phyloP scores from a whole-genome alignment of 768 basidiomycete genomes.

The Suillus subaureus region DNA sequence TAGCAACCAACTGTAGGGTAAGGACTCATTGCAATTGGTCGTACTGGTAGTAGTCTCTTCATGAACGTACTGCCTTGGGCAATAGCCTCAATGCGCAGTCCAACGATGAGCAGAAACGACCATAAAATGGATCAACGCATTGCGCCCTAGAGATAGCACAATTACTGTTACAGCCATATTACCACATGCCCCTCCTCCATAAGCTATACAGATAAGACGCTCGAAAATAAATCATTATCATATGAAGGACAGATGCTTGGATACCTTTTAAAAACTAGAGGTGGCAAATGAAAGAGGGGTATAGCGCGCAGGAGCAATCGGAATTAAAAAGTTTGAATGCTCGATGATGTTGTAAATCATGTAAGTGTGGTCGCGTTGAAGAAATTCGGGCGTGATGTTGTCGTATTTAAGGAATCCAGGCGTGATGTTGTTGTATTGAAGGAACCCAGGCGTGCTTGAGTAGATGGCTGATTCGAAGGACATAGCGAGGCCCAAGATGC shows the following conservation, averaged over 20 bases:
- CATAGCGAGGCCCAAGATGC: slow-evolving; percentile 26
- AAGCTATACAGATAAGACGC: neutral
- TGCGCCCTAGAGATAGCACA: neutral
- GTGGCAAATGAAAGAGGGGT: neutral
- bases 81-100: neutral
- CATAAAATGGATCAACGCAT: neutral
- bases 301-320: neutral
- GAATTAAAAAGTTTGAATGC: neutral
- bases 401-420: neutral
- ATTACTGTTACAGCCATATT: neutral
- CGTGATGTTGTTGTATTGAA: neutral
- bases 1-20: neutral
- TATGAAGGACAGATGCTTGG: neutral
- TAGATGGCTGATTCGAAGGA: neutral
- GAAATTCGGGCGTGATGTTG: neutral
- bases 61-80: neutral
- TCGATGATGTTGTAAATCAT: neutral
- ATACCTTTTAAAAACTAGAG: neutral
- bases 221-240: too few species aligned
- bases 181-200: neutral
- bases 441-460: slow-evolving; percentile 3
- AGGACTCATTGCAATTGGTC: neutral
- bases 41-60: neutral
- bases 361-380: neutral
- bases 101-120: neutral